phyloP scores from a whole-genome alignment of 257 asterid genomes.

The Solanum bulbocastanum region DNA sequence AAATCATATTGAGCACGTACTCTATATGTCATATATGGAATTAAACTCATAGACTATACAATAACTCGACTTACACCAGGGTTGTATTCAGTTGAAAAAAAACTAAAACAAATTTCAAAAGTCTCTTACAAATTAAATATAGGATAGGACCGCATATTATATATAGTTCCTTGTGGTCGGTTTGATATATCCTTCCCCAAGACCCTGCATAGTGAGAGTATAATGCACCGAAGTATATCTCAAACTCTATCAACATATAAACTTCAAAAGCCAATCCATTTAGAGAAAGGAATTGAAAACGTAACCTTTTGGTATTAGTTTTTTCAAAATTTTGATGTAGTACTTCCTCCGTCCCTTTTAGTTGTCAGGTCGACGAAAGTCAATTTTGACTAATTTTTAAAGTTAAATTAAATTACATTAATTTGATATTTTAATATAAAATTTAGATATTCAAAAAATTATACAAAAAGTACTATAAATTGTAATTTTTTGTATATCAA shows the following conservation, averaged over 20 bases:
- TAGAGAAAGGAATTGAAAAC: not conserved
- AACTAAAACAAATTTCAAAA: not conserved
- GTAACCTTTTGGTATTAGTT: not conserved
- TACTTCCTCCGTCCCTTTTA: not conserved
- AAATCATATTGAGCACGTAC: not conserved
- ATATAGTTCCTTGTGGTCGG: not conserved
- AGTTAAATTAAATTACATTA: too few relatives aligned
- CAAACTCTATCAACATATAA: not conserved
- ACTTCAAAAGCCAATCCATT: not conserved
- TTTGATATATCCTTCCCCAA: not conserved
- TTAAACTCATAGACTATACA: not conserved
- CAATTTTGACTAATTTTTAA: too few relatives aligned
- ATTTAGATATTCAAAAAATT: too few relatives aligned
- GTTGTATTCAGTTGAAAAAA: not conserved
- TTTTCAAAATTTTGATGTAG: not conserved
- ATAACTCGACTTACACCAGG: not conserved
- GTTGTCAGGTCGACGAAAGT: too few relatives aligned
- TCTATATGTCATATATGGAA: not conserved
- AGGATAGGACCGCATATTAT: not conserved
- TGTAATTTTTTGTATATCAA: too few relatives aligned
- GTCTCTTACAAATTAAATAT: not conserved
- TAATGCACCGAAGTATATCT: not conserved
- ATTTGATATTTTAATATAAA: too few relatives aligned
- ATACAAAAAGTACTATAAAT: too few relatives aligned
- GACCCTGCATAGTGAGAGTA: not conserved